Conservation (phyloP, 805 yeast species). For the Teunomyces pallodes region DNA sequence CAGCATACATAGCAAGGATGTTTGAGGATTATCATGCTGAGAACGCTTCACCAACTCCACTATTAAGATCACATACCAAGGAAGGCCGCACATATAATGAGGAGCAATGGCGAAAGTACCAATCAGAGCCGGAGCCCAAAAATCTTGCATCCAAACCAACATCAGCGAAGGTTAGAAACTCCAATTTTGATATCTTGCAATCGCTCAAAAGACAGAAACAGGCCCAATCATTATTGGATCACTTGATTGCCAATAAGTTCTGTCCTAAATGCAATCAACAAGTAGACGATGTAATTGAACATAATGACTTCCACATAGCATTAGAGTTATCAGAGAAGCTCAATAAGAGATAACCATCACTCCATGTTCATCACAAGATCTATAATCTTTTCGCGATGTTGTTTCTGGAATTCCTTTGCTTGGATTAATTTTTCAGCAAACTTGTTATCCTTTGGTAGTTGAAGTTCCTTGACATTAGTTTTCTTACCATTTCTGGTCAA, state of each 20-base stretch:
- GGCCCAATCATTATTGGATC: conserved; percentile 10
- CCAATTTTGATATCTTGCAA: conserved; percentile 8
- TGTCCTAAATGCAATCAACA: conserved; percentile 27
- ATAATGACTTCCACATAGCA: conserved; percentile 55
- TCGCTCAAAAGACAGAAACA: conserved; percentile 7
- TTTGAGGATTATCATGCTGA: not conserved
- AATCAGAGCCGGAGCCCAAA: not conserved
- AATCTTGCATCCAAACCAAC: not conserved
- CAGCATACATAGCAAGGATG: not conserved
- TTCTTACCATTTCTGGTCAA: conserved; percentile 54
- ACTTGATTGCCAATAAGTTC: conserved; percentile 15
- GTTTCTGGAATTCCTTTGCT: conserved; percentile 48
- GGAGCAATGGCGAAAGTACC: not conserved
- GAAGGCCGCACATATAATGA: not conserved
- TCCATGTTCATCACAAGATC: conserved; percentile 49
- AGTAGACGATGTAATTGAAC: conserved; percentile 43
- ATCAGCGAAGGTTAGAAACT: not conserved
- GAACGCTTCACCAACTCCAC: not conserved
- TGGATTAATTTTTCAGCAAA: conserved; percentile 52
- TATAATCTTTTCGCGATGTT: conserved; percentile 57
- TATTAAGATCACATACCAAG: not conserved
- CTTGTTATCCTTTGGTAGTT: conserved; percentile 52
- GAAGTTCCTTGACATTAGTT: conserved; percentile 40
- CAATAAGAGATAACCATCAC: conserved; percentile 16
- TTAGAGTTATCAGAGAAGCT: conserved; percentile 44